These are phyloP conservation scores for Aureobasidium sp. DNA, from an alignment of 2,329 filamentous ascomycete genomes.

Conservation along the genomic window DNA sequence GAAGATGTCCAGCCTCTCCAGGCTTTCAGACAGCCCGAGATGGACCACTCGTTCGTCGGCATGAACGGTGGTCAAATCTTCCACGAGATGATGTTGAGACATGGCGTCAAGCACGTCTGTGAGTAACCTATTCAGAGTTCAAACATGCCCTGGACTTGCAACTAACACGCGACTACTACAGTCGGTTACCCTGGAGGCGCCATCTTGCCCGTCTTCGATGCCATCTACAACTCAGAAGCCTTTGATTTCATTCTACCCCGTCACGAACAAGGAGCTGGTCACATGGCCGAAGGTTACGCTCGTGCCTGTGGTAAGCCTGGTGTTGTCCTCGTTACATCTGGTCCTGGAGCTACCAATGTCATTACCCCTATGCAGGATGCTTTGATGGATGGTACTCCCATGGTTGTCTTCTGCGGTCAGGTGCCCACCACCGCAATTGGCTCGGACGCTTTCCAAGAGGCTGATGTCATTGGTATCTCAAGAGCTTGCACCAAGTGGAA, in stretches of 20 bases:
- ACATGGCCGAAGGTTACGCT: slow-evolving; percentile 98
- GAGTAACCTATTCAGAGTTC: slow-evolving; percentile 37
- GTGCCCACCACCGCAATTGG: slow-evolving; percentile 85
- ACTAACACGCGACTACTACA: slow-evolving; percentile 22
- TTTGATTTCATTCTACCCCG: slow-evolving; percentile 93
- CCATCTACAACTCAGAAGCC: slow-evolving; percentile 95
- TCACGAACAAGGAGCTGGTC: slow-evolving; percentile 95
- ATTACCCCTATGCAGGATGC: slow-evolving; percentile 96
- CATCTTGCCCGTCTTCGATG: slow-evolving; percentile 96
- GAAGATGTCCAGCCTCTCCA: slow-evolving; percentile 40
- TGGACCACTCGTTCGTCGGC: slow-evolving; percentile 68
- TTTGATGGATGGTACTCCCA: slow-evolving; percentile 86
- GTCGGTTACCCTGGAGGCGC: slow-evolving; percentile 81
- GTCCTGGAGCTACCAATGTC: slow-evolving; percentile 92
- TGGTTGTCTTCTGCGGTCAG: slow-evolving; percentile 95
- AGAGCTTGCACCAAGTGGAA: slow-evolving; percentile 98
- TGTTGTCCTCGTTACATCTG: slow-evolving; percentile 93
- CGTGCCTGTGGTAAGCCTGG: slow-evolving; percentile 88
- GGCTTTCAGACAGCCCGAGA: slow-evolving; percentile 41
- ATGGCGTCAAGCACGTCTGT: slow-evolving; percentile 91
- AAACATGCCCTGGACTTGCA: neutral
- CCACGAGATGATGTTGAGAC: slow-evolving; percentile 97
- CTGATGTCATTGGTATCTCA: slow-evolving; percentile 88
- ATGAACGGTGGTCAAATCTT: slow-evolving; percentile 96
- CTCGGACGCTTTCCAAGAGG: slow-evolving; percentile 94